Evolutionary conservation across 2,329 filamentous ascomycete genomes (phyloP).

Genomic region (Colletotrichum chlorophyti): DNA sequence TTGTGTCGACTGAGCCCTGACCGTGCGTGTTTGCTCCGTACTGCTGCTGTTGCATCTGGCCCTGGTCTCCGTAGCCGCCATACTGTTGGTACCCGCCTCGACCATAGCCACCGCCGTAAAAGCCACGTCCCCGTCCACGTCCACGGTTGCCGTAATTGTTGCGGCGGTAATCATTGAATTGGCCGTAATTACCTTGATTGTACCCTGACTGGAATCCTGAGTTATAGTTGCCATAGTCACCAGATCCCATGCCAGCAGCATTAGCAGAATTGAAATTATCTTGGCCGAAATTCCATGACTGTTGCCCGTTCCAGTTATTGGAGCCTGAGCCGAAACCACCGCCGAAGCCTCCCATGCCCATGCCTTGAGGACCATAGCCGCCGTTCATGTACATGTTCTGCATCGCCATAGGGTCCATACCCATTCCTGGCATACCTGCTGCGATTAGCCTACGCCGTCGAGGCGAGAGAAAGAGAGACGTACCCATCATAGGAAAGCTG

Average conservation of each 20-base stretch:
- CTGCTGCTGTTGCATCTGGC: constrained; percentile 32
- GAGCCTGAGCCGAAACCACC: constrained; percentile 66
- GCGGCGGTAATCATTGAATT: constrained; percentile 80
- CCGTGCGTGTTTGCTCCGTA: constrained; percentile 26
- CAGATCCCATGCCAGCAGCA: constrained; percentile 80
- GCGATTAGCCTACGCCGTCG: constrained; percentile 36
- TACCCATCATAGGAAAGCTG: constrained; percentile 86
- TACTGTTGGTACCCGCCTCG: constrained; percentile 62
- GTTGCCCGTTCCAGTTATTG: constrained; percentile 82
- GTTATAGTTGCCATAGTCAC: constrained; percentile 83
- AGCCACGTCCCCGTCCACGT: constrained; percentile 71
- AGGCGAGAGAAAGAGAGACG: constrained; percentile 42
- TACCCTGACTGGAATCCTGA: constrained; percentile 78
- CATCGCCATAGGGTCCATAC: constrained; percentile 82
- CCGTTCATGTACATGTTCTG: constrained; percentile 82
- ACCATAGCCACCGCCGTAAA: constrained; percentile 58
- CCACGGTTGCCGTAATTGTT: constrained; percentile 72
- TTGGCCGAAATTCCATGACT: constrained; percentile 84
- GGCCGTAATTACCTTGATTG: constrained; percentile 85
- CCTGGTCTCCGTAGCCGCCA: constrained; percentile 44
- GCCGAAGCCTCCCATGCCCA: constrained; percentile 82
- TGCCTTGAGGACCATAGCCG: constrained; percentile 75
- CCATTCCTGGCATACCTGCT: constrained; percentile 80
- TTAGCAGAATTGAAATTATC: constrained; percentile 90
- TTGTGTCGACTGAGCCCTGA: constrained; percentile 32